Base-by-base conservation (phyloP, 148 eudicot genomes). In the Camellia japonica region DNA sequence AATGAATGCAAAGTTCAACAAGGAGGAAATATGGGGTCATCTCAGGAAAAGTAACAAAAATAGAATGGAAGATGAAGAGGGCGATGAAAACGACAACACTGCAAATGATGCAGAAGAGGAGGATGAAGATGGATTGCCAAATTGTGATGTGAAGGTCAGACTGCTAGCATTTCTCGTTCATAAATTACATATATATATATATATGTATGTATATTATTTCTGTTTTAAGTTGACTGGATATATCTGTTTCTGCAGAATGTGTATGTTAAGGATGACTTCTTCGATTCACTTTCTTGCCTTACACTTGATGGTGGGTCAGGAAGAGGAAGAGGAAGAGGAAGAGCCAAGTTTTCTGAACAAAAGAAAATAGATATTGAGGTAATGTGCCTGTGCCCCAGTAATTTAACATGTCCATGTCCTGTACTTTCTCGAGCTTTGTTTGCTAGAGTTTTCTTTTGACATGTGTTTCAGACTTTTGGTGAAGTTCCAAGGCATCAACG, bases 1-100 rank as follows among this genome's bases (percentile, higher is more conserved):
- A 60, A 92, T 90, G 93, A 92, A 90, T 76, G 89, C 90, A 78
- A 92, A 81, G 80, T 92, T 92, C 81, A 92, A 90, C 42, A 90
- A 92, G 78, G 90, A 88, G 63, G 92, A 92, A 86, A 88, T 90
- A 3, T 90, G 95, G 95, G 95, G 92, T 60, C 81, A 87, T 80
- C 89, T 90, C 30, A 91, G 95, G 77, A 90, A 88, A 82, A 86
- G 52, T 81, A 83, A 83, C 41, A 5, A 41, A 75, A 72, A 78
- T 20, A 69, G 78, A 55, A 79, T 73, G 74, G 91, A 86, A 19
- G 80, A 71, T 73, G 5, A 49, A 0, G 20, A 79, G 65, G 14
- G n/a, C 78, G 64, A 69, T 67, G 72, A 55, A 78, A 78, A n/a
- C 8, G 38, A 46, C 14, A 15, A 64, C 44, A 42, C 1, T 54